A percentile compares a stretch with the other conserved stretches of the same genome.
phyloP scores from a whole-genome alignment of 108 stramenopile genomes.

The Nannochloropsis gaditana region DNA sequence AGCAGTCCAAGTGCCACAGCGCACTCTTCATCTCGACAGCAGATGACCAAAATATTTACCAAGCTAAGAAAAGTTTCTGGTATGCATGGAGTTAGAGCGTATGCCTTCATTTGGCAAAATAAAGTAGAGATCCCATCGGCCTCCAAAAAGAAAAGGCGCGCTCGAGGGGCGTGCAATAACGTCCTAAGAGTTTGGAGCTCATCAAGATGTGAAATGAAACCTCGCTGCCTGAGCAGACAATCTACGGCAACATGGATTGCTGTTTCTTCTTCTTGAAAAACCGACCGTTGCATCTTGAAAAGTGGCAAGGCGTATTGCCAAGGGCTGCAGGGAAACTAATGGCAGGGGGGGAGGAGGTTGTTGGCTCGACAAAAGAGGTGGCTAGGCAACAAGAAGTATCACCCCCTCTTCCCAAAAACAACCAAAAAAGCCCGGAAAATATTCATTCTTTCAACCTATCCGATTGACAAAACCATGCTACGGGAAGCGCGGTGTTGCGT shows the following conservation, averaged over 20 bases:
- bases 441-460: no score
- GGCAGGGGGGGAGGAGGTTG: no score
- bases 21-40: not conserved
- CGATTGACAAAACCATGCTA: no score
- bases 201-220: not conserved
- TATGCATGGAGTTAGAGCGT: not conserved
- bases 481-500: no score
- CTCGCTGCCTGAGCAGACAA: not conserved
- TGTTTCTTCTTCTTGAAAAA: not conserved
- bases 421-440: no score
- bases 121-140: not conserved
- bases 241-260: not conserved
- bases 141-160: not conserved
- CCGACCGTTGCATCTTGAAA: no score
- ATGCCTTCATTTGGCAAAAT: not conserved
- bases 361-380: no score
- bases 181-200: not conserved
- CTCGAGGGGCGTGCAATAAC: not conserved
- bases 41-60: not conserved
- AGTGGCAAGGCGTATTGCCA: no score
- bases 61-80: not conserved
- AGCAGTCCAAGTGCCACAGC: not conserved
- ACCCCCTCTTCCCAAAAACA: no score
- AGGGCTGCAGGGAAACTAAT: no score
- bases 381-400: no score